phyloP scores from a whole-genome alignment of 176 grass and related monocot species.

The Alloteropsis semialata region DNA sequence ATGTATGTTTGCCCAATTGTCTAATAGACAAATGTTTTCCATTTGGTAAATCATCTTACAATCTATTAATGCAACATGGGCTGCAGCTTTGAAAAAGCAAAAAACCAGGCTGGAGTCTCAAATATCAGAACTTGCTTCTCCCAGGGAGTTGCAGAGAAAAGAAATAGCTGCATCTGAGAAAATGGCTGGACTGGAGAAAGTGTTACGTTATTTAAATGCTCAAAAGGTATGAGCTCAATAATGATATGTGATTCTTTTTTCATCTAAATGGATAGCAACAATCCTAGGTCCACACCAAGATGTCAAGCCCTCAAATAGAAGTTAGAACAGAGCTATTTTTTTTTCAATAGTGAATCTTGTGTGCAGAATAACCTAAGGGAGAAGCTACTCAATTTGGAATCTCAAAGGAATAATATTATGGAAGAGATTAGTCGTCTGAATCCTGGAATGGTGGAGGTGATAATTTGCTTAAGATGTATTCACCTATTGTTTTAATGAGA shows the following conservation, averaged over 20 bases:
- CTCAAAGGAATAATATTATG: constrained; percentile 66
- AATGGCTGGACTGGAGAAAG: constrained; percentile 85
- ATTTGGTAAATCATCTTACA: constrained; percentile 12
- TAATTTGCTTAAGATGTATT: constrained; percentile 24
- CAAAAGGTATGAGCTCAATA: constrained; percentile 59
- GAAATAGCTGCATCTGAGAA: constrained; percentile 81
- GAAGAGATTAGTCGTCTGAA: constrained; percentile 69
- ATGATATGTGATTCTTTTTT: background rate
- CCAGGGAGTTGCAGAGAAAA: constrained; percentile 79
- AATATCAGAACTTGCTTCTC: constrained; percentile 73
- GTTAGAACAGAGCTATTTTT: too few relatives aligned
- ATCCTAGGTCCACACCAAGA: too few relatives aligned
- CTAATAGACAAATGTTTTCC: background rate
- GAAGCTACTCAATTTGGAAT: constrained; percentile 65
- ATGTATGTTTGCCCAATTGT: constrained; percentile 32
- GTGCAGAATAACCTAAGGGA: constrained; percentile 69
- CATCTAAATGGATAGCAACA: background rate
- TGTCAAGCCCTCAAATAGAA: background rate
- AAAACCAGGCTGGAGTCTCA: constrained; percentile 71
- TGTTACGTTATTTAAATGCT: constrained; percentile 72
- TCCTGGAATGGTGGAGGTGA: constrained; percentile 71
- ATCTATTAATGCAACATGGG: constrained; percentile 28
- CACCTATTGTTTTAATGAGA: background rate
- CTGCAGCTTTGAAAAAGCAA: constrained; percentile 77
- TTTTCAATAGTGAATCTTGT: background rate